Conservation (phyloP, 108 stramenopile genomes). For the Skeletonema menzelii region DNA sequence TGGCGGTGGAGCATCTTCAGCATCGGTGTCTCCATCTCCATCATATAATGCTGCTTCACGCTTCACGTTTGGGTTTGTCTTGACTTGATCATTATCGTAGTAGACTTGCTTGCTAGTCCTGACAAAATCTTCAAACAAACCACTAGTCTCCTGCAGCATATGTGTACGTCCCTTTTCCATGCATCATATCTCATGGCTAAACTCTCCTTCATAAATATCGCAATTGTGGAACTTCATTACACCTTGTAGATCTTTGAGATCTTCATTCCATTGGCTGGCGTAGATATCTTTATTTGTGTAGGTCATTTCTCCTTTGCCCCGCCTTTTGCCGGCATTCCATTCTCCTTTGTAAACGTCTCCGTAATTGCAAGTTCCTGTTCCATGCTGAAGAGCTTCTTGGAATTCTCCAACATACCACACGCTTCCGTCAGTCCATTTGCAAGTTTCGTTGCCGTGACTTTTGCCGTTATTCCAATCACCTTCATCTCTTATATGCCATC, state of each 20-base stretch:
- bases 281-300: conserved; percentile 33
- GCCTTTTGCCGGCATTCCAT: background rate
- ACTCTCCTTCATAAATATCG: conserved; percentile 13
- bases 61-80: background rate
- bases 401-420: background rate
- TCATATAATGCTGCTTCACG: background rate
- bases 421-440: background rate
- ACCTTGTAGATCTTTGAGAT: background rate
- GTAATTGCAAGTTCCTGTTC: background rate
- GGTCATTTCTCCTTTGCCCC: conserved; percentile 50
- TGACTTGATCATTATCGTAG: background rate
- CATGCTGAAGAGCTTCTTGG: background rate
- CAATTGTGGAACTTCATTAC: background rate
- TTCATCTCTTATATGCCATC: no score
- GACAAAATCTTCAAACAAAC: background rate
- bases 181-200: conserved; percentile 15
- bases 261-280: background rate
- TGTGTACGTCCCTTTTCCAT: conserved; percentile 24
- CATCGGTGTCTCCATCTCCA: background rate
- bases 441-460: background rate
- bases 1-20: background rate
- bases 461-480: background rate
- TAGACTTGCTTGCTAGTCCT: background rate
- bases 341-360: background rate
- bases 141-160: conserved; percentile 46